Conservation (phyloP, 495 filamentous ascomycete genomes). For the Symbiotaphrina buchneri region DNA sequence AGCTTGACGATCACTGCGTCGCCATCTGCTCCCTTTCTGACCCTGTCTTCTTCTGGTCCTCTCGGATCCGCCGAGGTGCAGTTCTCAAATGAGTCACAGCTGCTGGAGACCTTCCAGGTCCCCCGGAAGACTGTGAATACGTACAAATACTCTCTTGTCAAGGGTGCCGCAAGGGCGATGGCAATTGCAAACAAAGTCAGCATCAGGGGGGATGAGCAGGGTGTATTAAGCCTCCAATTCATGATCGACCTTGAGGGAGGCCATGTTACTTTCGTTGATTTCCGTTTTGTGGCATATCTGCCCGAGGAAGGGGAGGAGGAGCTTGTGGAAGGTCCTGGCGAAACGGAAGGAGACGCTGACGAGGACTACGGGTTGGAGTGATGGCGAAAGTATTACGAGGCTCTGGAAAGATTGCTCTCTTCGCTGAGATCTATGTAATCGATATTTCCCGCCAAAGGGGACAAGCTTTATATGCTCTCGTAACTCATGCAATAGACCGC, state of each 20-base stretch:
- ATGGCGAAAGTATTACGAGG: no score
- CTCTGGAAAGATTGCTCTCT: no score
- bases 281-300: constrained; percentile 49
- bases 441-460: no score
- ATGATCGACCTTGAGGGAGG: constrained; percentile 65
- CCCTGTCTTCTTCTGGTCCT: constrained; percentile 47
- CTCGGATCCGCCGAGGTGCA: constrained; percentile 68
- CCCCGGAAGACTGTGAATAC: constrained; percentile 14
- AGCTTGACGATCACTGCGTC: constrained; percentile 39
- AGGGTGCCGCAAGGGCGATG: constrained; percentile 72
- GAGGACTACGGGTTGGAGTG: neutral
- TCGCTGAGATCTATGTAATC: no score
- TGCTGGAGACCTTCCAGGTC: constrained; percentile 60
- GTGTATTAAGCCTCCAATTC: constrained; percentile 85
- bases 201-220: constrained; percentile 64
- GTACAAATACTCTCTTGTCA: constrained; percentile 72
- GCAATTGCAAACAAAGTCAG: constrained; percentile 78
- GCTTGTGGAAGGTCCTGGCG: no score
- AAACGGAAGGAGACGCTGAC: neutral
- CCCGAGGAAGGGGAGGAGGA: constrained; percentile 34
- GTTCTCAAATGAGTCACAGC: constrained; percentile 50
- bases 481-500: no score
- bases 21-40: constrained; percentile 43
- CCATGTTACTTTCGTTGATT: constrained; percentile 49
- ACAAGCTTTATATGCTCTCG: no score